These are phyloP conservation scores for Solanum bulbocastanum DNA, from an alignment of 257 asterid genomes.

Conservation along the genomic window DNA sequence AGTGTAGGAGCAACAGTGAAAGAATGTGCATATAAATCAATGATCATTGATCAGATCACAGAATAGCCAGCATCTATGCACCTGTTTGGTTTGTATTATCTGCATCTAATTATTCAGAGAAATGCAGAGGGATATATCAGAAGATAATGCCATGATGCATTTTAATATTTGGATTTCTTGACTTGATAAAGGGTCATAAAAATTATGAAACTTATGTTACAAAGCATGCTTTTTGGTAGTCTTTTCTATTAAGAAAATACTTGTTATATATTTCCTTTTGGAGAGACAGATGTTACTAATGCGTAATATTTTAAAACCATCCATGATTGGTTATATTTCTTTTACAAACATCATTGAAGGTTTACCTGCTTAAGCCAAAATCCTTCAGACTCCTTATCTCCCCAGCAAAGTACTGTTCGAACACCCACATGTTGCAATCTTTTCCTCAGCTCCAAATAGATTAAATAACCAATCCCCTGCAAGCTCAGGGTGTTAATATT, in stretches of 20 bases:
- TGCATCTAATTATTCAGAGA: background rate
- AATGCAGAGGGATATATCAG: background rate
- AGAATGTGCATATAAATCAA: background rate
- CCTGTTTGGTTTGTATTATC: background rate
- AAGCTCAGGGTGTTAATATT: conserved; percentile 5
- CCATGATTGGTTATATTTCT: background rate
- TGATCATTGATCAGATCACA: background rate
- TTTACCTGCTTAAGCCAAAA: conserved; percentile 85
- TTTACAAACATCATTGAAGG: background rate
- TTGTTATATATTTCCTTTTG: background rate
- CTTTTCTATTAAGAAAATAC: background rate
- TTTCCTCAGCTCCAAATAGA: conserved; percentile 53
- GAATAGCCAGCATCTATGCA: background rate
- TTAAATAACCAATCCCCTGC: conserved; percentile 71
- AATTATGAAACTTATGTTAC: background rate
- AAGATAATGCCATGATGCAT: background rate
- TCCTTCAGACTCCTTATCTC: conserved; percentile 82
- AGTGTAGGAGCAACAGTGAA: background rate
- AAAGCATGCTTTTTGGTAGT: background rate
- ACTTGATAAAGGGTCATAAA: background rate
- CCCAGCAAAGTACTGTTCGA: conserved; percentile 73
- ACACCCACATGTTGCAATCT: conserved; percentile 73
- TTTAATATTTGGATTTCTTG: background rate
- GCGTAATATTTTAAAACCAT: background rate
- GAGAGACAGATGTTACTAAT: background rate